A percentile compares a stretch with the other conserved stretches of the same genome.
These are phyloP conservation scores for Coix lacrymajobi DNA, from an alignment of 176 grass and related monocot species.

Conservation along the genomic window DNA sequence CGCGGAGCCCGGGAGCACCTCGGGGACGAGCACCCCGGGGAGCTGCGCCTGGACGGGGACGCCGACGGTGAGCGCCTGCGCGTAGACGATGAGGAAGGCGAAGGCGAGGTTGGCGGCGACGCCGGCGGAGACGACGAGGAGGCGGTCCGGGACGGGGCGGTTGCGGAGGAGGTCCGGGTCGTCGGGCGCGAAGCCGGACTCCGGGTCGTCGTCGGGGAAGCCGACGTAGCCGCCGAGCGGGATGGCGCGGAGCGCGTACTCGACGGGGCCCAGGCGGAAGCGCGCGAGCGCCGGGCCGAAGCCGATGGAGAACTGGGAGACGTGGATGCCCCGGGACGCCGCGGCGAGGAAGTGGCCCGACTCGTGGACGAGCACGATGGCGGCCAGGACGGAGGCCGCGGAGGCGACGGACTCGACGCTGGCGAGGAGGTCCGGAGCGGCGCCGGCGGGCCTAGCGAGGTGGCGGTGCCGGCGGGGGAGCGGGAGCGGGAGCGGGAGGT, in stretches of 20 bases:
- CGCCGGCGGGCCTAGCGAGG: constrained; percentile 1
- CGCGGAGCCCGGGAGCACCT: constrained; percentile 67
- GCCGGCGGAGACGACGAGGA: constrained; percentile 85
- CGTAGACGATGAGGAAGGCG: constrained; percentile 78
- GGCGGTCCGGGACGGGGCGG: constrained; percentile 77
- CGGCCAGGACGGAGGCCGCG: constrained; percentile 77
- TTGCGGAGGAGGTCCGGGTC: constrained; percentile 92
- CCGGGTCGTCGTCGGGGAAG: constrained; percentile 97
- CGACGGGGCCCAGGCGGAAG: constrained; percentile 65
- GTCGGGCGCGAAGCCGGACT: constrained; percentile 58
- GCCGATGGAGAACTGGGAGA: constrained; percentile 90
- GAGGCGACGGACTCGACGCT: constrained; percentile 59
- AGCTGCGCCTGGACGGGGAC: constrained; percentile 76
- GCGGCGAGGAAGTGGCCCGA: constrained; percentile 86
- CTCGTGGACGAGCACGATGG: constrained; percentile 90
- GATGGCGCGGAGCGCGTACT: constrained; percentile 90
- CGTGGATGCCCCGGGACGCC: constrained; percentile 70
- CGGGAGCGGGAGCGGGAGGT: not conserved
- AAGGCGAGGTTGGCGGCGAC: constrained; percentile 82
- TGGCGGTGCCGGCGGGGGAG: constrained; percentile 6
- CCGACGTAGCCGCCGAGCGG: constrained; percentile 94
- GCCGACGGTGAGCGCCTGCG: constrained; percentile 76
- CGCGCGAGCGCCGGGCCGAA: constrained; percentile 78
- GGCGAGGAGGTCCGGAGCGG: constrained; percentile 28
- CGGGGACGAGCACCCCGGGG: constrained; percentile 70